Conservation (phyloP, 257 asterid species). For the Echium plantagineum region DNA sequence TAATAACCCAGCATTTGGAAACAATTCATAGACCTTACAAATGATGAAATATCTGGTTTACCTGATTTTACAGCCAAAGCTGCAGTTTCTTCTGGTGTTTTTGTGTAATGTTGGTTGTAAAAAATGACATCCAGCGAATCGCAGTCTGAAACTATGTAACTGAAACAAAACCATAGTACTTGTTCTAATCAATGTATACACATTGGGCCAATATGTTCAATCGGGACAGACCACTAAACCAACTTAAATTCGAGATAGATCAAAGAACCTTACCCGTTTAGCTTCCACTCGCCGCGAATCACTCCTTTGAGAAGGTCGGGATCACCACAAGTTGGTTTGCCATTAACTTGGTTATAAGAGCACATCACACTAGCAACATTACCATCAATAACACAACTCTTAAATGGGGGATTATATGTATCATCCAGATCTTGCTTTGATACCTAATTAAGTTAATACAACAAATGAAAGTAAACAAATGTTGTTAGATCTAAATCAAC, state of each 20-base stretch:
- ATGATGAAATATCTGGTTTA: constrained; percentile 1
- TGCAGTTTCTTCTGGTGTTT: constrained; percentile 83
- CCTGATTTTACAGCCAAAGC: constrained; percentile 77
- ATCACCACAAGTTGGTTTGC: constrained; percentile 72
- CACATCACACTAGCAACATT: constrained; percentile 70
- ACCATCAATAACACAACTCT: constrained; percentile 64
- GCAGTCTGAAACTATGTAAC: constrained; percentile 89
- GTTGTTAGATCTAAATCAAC: background rate
- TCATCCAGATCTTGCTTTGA: constrained; percentile 57
- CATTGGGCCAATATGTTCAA: too few relatives aligned
- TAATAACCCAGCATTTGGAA: background rate
- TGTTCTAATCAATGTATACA: background rate
- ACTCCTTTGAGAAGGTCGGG: constrained; percentile 54
- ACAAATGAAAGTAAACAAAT: background rate
- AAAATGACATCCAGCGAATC: constrained; percentile 71
- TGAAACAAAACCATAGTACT: constrained; percentile 12
- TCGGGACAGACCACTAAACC: too few relatives aligned
- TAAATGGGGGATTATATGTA: constrained; percentile 61
- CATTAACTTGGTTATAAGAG: constrained; percentile 58
- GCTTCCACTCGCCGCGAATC: constrained; percentile 81
- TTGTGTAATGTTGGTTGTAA: constrained; percentile 54
- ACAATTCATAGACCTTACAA: background rate
- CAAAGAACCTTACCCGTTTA: constrained; percentile 52
- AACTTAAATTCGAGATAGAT: background rate
- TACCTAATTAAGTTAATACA: background rate